These are phyloP conservation scores for Candida maris DNA, from an alignment of 805 yeast genomes.

Conservation along the genomic window DNA sequence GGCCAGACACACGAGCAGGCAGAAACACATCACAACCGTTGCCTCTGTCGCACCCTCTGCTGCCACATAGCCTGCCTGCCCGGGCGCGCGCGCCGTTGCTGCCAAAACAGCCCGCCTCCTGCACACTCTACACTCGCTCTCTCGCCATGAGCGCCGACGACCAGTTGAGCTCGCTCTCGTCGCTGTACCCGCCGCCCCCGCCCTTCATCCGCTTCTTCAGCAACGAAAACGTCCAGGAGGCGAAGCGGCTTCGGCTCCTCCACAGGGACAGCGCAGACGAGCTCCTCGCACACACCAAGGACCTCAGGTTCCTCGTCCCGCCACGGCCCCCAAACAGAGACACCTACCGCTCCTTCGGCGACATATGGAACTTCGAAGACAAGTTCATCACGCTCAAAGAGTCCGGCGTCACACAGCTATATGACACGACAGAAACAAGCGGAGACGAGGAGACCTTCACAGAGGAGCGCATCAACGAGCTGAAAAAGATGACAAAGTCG, in stretches of 20 bases:
- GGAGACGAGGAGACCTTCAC: slow-evolving; percentile 39
- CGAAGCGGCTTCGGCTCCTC: slow-evolving; percentile 26
- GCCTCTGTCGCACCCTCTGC: too few relatives aligned
- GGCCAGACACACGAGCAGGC: too few relatives aligned
- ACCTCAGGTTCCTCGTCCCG: slow-evolving; percentile 57
- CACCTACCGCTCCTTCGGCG: slow-evolving; percentile 84
- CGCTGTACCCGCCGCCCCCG: slow-evolving; percentile 95
- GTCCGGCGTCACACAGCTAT: slow-evolving; percentile 75
- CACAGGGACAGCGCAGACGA: slow-evolving; percentile 21
- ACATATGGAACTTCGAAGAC: slow-evolving; percentile 80
- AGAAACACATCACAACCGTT: too few relatives aligned
- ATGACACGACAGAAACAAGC: slow-evolving; percentile 33
- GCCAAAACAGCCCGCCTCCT: too few relatives aligned
- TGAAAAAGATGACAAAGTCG: slow-evolving; percentile 77
- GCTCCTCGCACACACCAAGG: slow-evolving; percentile 26
- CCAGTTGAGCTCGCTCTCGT: too few relatives aligned
- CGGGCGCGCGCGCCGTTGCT: too few relatives aligned
- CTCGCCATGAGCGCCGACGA: too few relatives aligned
- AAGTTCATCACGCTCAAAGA: slow-evolving; percentile 70
- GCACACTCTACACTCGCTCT: too few relatives aligned
- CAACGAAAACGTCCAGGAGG: slow-evolving; percentile 52
- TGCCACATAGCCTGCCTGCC: too few relatives aligned
- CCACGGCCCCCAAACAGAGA: slow-evolving; percentile 60
- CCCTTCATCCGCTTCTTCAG: slow-evolving; percentile 75
- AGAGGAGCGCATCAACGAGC: slow-evolving; percentile 60